phyloP scores from a whole-genome alignment of 2,329 filamentous ascomycete genomes.

The Graphilbum ipis-grandicollis region DNA sequence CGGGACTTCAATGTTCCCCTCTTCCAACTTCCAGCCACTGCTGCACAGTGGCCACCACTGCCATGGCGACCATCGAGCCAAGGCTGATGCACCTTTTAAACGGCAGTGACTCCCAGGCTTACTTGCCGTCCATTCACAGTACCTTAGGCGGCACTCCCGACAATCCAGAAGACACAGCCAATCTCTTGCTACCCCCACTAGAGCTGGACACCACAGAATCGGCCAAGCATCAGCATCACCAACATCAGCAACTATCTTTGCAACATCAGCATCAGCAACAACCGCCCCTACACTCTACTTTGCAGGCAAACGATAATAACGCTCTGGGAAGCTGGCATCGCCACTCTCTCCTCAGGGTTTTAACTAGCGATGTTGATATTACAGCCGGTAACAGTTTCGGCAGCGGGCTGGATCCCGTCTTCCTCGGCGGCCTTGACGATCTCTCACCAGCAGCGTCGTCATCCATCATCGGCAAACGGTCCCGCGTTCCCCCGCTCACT shows the following conservation, averaged over 20 bases:
- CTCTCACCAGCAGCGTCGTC: constrained; percentile 8
- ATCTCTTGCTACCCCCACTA: constrained; percentile 29
- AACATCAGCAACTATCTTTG: background rate
- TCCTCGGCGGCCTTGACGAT: constrained; percentile 16
- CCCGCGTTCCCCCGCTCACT: constrained; percentile 18
- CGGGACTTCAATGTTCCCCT: constrained; percentile 18
- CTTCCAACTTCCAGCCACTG: constrained; percentile 13
- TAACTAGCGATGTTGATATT: background rate
- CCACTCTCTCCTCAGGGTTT: constrained; percentile 3
- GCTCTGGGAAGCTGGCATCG: constrained; percentile 1
- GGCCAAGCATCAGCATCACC: constrained; percentile 10
- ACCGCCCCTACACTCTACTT: background rate
- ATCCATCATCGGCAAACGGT: constrained; percentile 6
- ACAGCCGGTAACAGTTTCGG: no score
- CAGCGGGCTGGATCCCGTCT: background rate
- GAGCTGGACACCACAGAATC: constrained; percentile 29
- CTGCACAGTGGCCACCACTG: constrained; percentile 41
- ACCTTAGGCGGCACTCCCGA: constrained; percentile 21
- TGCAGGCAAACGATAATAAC: background rate
- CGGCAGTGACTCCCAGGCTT: constrained; percentile 22
- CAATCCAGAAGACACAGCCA: constrained; percentile 7
- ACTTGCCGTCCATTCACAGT: constrained; percentile 17
- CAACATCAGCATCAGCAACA: constrained; percentile 1
- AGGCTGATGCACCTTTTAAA: constrained; percentile 49
- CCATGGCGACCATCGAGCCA: constrained; percentile 49